A percentile compares a stretch with the other conserved stretches of the same genome.
Conservation (phyloP, 345 rosid genomes). For the Salix udensis region DNA sequence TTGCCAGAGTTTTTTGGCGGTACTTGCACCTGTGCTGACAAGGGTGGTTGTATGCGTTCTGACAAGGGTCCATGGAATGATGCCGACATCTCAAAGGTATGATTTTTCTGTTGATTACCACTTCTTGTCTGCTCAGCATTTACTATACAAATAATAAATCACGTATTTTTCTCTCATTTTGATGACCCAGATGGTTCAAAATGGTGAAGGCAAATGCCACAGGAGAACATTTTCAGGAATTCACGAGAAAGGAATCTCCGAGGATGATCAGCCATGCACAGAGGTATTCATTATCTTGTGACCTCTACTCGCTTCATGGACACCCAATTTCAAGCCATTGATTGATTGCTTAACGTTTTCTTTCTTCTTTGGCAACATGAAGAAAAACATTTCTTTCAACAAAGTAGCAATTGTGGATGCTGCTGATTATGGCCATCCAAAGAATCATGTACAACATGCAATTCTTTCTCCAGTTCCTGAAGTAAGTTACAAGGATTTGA, state of each 20-base stretch:
- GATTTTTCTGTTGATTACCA: background rate
- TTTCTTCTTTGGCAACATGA: background rate
- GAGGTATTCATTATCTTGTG: conserved; percentile 23
- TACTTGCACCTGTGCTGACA: conserved; percentile 70
- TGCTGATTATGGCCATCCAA: background rate
- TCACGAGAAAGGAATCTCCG: conserved; percentile 53
- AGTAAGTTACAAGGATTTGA: conserved; percentile 26
- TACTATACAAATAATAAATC: background rate
- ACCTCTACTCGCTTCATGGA: background rate
- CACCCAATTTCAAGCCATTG: background rate
- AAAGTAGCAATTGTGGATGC: background rate
- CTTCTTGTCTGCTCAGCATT: background rate
- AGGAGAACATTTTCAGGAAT: conserved; percentile 41
- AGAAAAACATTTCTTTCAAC: conserved; percentile 25
- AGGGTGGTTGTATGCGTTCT: conserved; percentile 90
- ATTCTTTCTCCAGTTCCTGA: conserved; percentile 20
- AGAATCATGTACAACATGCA: conserved; percentile 2
- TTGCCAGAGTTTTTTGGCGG: conserved; percentile 92
- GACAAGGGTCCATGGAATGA: conserved; percentile 98
- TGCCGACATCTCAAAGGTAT: conserved; percentile 63
- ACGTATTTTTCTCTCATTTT: background rate
- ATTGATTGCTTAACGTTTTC: background rate
- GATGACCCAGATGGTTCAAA: conserved; percentile 53
- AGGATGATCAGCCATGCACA: conserved; percentile 22
- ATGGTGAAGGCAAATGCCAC: conserved; percentile 57